A percentile compares a stretch with the other conserved stretches of the same genome.
These are phyloP conservation scores for Salix caprea DNA, from an alignment of 345 rosid genomes.

Conservation along the genomic window DNA sequence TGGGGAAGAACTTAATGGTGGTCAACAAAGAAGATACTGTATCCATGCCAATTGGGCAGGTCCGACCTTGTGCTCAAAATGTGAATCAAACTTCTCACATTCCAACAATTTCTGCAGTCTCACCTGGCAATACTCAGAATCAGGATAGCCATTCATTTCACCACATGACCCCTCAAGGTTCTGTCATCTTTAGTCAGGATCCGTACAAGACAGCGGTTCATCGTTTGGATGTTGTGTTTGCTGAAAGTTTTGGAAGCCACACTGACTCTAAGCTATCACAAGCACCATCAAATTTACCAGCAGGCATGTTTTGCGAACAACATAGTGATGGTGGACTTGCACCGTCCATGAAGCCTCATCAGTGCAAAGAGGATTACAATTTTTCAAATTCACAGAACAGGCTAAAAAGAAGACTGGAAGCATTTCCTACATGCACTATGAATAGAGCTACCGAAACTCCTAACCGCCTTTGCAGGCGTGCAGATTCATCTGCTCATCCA, in stretches of 20 bases:
- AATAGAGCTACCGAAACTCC: slow-evolving; percentile 13
- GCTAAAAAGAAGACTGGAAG: slow-evolving; percentile 22
- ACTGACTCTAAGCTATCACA: slow-evolving; percentile 19
- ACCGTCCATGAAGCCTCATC: slow-evolving; percentile 23
- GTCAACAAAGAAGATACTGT: slow-evolving; percentile 74
- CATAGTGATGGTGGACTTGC: slow-evolving; percentile 17
- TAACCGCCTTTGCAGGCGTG: slow-evolving; percentile 16
- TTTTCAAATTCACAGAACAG: slow-evolving; percentile 16
- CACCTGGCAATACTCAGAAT: slow-evolving; percentile 20
- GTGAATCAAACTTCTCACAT: slow-evolving; percentile 30
- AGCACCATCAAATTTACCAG: slow-evolving; percentile 21
- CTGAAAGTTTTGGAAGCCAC: slow-evolving; percentile 19
- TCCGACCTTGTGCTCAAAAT: slow-evolving; percentile 29
- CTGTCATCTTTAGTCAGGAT: slow-evolving; percentile 26
- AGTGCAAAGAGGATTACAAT: slow-evolving; percentile 20
- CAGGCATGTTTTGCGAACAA: slow-evolving; percentile 26
- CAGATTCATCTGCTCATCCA: slow-evolving; percentile 24
- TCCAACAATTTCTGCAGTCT: slow-evolving; percentile 27
- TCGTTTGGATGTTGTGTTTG: slow-evolving; percentile 25
- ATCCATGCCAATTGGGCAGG: slow-evolving; percentile 29
- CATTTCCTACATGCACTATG: slow-evolving; percentile 3
- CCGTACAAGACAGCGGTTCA: slow-evolving; percentile 21
- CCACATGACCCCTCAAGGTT: slow-evolving; percentile 26
- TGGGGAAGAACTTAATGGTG: slow-evolving; percentile 96
- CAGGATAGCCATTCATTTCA: slow-evolving; percentile 24